Base-by-base conservation (phyloP, 2,329 filamentous ascomycete species). In the Pleomassaria siparia region DNA sequence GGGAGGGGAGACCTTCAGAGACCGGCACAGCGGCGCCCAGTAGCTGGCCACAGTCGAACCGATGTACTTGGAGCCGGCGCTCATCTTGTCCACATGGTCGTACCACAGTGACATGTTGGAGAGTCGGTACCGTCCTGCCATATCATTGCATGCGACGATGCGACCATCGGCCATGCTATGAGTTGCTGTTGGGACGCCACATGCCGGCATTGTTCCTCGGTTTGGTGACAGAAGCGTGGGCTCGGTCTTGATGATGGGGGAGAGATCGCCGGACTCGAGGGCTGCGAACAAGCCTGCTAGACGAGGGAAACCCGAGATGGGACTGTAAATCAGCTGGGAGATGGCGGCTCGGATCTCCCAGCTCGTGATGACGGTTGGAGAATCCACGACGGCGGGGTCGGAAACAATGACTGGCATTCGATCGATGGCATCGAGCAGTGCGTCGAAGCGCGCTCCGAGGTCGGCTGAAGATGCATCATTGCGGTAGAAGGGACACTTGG, bases 71-170 rank as follows among this genome's bases (percentile, higher is more conserved):
- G 50, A 58, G 12, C 28, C 24, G 4, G 47, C 47, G 12, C 26
- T 18, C 16, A 43, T 7, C 45, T 30, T 1, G 5, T 13, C 2
- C 20, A 22, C 11, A 52, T 24, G 41, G 30, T 36, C 18, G 35
- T 49, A n/a, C 26, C 46, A 43, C 21, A 46, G 35, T 3, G 50
- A 45, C 21, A 35, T 5, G 11, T 47, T 46, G 0, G 49, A 53
- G 26, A 50, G 47, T 26, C 57, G 53, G 15, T 42, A 49, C 9
- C 53, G 41, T 1, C 49, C 43, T 28, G 59, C 46, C 5, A 43
- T 15, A 30, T 62, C 59, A 8, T 55, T 40, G 30, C 53, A 58
- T 6, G 43, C 40, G 9, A 59, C 42, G 12, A 60, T n/a, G 30
- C 1, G 36, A 21, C 15, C 41, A n/a, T 33, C 13, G 53, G 48